phyloP scores from a whole-genome alignment of 768 basidiomycete genomes.

The Steccherinum ochraceum region DNA sequence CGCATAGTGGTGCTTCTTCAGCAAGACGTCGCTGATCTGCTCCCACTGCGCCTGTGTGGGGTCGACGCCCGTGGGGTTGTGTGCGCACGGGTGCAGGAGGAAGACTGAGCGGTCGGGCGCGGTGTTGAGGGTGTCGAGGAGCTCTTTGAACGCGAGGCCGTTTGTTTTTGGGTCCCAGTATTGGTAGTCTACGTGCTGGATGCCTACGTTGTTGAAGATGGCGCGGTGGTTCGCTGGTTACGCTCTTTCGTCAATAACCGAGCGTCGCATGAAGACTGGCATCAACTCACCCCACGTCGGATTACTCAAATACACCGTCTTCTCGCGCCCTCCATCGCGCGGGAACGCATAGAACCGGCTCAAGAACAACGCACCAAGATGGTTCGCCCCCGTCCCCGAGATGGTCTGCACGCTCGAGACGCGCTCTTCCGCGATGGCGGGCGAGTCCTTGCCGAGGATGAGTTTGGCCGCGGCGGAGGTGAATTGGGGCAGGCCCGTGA shows the following conservation, averaged over 20 bases:
- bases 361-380: slow-evolving; percentile 84
- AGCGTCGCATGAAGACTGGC: slow-evolving; percentile 1
- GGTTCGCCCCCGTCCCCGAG: slow-evolving; percentile 95
- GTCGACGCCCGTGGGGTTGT: slow-evolving; percentile 96
- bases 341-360: slow-evolving; percentile 61
- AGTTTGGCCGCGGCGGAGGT: slow-evolving; percentile 77
- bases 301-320: slow-evolving; percentile 78
- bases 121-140: slow-evolving; percentile 49
- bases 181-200: slow-evolving; percentile 82
- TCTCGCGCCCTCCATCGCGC: slow-evolving; percentile 39
- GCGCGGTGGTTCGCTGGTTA: slow-evolving; percentile 82
- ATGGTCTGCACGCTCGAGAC: slow-evolving; percentile 86
- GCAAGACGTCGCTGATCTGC: slow-evolving; percentile 63
- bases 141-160: slow-evolving; percentile 73
- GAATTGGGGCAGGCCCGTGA: slow-evolving; percentile 81
- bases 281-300: slow-evolving; percentile 84
- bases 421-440: slow-evolving; percentile 63
- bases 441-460: slow-evolving; percentile 69
- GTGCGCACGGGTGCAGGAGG: slow-evolving; percentile 89
- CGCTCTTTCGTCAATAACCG: neutral
- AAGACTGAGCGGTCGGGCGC: slow-evolving; percentile 80
- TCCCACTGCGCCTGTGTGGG: slow-evolving; percentile 87
- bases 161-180: slow-evolving; percentile 93
- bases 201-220: slow-evolving; percentile 86
- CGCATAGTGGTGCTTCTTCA: slow-evolving; percentile 71